These are phyloP conservation scores for Russula earlei DNA, from an alignment of 768 basidiomycete species.

Conservation along the genomic window DNA sequence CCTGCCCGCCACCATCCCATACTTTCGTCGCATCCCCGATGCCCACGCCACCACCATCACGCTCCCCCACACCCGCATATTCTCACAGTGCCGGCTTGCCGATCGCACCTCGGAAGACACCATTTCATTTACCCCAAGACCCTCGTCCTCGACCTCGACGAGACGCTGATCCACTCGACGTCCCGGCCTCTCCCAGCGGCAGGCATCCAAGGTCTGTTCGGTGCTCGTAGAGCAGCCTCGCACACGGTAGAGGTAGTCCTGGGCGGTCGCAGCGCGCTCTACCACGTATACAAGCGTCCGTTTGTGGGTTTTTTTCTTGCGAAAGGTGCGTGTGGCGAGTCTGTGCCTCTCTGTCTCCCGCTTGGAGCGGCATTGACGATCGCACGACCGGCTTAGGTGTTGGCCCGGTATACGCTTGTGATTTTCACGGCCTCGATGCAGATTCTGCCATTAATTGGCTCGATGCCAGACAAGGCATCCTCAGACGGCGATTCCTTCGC, in stretches of 20 bases:
- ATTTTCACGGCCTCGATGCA: slow-evolving; percentile 99
- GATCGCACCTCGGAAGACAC: slow-evolving; percentile 45
- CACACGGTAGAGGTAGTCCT: slow-evolving; percentile 92
- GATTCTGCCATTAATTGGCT: slow-evolving; percentile 99
- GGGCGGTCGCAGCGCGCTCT: slow-evolving; percentile 80
- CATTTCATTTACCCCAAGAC: slow-evolving; percentile 85
- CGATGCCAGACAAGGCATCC: slow-evolving; percentile 87
- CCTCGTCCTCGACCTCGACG: slow-evolving; percentile 93
- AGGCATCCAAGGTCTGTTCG: slow-evolving; percentile 49
- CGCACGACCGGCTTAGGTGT: slow-evolving; percentile 52
- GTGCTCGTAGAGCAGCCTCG: slow-evolving; percentile 41
- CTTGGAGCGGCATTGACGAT: not conserved
- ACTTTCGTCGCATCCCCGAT: slow-evolving; percentile 1
- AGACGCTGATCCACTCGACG: slow-evolving; percentile 97
- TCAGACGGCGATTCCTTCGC: slow-evolving; percentile 82
- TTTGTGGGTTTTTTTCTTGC: slow-evolving; percentile 92
- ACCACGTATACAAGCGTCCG: slow-evolving; percentile 97
- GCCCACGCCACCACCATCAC: slow-evolving; percentile 17
- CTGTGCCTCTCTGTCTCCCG: too few species aligned
- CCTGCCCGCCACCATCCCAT: not conserved
- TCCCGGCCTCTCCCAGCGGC: slow-evolving; percentile 56
- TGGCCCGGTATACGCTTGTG: slow-evolving; percentile 96
- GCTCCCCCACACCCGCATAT: slow-evolving; percentile 22
- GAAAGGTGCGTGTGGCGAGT: slow-evolving; percentile 48
- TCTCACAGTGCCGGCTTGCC: slow-evolving; percentile 43